Evolutionary conservation across 768 basidiomycete species (phyloP).

Genomic region (Podaxis sp.): DNA sequence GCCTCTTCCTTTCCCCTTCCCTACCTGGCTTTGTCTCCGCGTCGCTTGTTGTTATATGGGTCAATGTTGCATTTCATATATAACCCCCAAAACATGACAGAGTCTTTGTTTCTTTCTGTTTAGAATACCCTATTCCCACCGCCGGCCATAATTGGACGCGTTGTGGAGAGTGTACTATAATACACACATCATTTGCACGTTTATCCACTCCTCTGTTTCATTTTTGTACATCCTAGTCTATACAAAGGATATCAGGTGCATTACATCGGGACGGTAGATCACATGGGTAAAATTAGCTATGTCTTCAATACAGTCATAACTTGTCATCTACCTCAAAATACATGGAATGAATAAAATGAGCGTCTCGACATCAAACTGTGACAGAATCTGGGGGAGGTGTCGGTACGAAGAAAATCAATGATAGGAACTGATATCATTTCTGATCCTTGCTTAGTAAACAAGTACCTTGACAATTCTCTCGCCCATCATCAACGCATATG

Average conservation of each 20-base stretch:
- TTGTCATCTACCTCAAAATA: not conserved
- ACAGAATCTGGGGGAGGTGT: not conserved
- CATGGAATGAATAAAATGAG: not conserved
- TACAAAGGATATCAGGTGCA: not conserved
- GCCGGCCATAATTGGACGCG: not conserved
- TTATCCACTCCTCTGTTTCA: not conserved
- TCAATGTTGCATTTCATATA: not conserved
- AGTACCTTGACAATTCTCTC: too few relatives aligned
- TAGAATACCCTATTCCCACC: not conserved
- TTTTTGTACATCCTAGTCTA: not conserved
- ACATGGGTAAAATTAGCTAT: not conserved
- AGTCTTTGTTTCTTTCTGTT: not conserved
- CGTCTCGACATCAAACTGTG: not conserved
- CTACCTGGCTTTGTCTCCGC: not conserved
- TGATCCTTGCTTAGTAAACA: too few relatives aligned
- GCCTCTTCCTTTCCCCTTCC: not conserved
- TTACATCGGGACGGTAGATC: not conserved
- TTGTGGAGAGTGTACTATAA: not conserved
- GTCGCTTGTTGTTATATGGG: not conserved
- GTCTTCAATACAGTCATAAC: not conserved
- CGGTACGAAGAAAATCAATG: too few relatives aligned
- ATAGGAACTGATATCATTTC: too few relatives aligned
- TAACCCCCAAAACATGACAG: not conserved
- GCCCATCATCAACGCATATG: too few relatives aligned
- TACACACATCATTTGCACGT: not conserved